Conservation (phyloP, 176 grass and related monocot species). For the Oryza nivara region DNA sequence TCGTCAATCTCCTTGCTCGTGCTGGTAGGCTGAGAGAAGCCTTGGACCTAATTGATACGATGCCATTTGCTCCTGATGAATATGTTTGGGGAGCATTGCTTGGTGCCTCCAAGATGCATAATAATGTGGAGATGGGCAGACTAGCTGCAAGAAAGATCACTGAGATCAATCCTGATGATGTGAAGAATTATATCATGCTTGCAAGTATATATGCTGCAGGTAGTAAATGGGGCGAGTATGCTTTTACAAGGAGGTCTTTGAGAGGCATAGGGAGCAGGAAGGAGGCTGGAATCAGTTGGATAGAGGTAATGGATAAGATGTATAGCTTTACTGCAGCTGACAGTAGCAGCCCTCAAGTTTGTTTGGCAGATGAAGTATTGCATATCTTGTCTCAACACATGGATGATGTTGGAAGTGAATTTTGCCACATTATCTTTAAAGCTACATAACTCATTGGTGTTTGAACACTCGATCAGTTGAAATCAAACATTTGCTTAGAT, state of each 20-base stretch:
- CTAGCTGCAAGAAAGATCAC: slow-evolving; percentile 58
- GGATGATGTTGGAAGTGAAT: slow-evolving; percentile 41
- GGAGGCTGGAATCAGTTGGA: slow-evolving; percentile 57
- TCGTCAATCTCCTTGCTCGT: slow-evolving; percentile 56
- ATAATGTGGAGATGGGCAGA: slow-evolving; percentile 50
- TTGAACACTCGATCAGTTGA: slow-evolving; percentile 18
- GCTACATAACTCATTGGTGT: slow-evolving; percentile 28
- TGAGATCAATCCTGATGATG: slow-evolving; percentile 49
- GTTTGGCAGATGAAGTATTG: slow-evolving; percentile 48
- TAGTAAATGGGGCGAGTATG: slow-evolving; percentile 65
- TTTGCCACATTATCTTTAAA: slow-evolving; percentile 3
- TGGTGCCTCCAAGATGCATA: slow-evolving; percentile 65
- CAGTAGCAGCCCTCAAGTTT: slow-evolving; percentile 49
- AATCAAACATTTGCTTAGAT: not conserved
- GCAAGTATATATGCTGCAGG: slow-evolving; percentile 67
- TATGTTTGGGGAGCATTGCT: slow-evolving; percentile 61
- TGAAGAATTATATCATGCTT: slow-evolving; percentile 52
- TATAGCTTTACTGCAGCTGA: slow-evolving; percentile 58
- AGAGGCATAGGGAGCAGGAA: slow-evolving; percentile 54
- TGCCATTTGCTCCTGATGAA: slow-evolving; percentile 65
- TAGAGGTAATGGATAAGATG: slow-evolving; percentile 50
- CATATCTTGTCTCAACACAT: slow-evolving; percentile 54
- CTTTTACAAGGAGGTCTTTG: slow-evolving; percentile 44
- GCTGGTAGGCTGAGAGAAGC: slow-evolving; percentile 50
- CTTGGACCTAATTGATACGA: slow-evolving; percentile 46